Conservation (phyloP, 2,329 filamentous ascomycete genomes). For the Lasiodiplodia gonubiensis region DNA sequence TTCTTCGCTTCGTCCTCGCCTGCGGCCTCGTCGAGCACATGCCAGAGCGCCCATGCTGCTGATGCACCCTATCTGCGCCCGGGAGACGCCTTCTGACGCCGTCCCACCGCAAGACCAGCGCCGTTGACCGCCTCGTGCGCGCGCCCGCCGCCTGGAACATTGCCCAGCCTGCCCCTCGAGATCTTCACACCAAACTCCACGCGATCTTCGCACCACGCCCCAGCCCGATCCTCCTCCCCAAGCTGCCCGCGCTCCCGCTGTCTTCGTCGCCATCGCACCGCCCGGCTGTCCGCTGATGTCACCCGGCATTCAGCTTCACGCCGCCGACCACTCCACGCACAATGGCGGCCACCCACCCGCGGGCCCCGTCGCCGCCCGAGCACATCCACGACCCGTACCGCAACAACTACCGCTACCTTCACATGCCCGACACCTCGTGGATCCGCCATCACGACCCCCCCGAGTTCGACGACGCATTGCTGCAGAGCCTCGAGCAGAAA, state of each 20-base stretch:
- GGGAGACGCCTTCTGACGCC: background rate
- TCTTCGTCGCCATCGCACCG: background rate
- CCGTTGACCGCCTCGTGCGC: slow-evolving; percentile 28
- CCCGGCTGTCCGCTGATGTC: slow-evolving; percentile 22
- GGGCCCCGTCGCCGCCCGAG: slow-evolving; percentile 14
- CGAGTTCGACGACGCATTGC: slow-evolving; percentile 28
- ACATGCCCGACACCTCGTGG: slow-evolving; percentile 25
- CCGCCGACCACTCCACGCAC: slow-evolving; percentile 7
- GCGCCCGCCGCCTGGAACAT: slow-evolving; percentile 11
- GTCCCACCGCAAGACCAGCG: background rate
- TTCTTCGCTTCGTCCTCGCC: slow-evolving; percentile 11
- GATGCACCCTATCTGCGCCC: background rate
- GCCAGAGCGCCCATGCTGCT: background rate
- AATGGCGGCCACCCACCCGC: slow-evolving; percentile 19
- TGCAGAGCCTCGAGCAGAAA: slow-evolving; percentile 28
- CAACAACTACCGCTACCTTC: slow-evolving; percentile 24
- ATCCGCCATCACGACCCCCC: slow-evolving; percentile 23
- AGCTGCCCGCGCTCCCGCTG: background rate
- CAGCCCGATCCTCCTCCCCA: slow-evolving; percentile 1
- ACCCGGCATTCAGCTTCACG: slow-evolving; percentile 19
- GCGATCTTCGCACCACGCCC: slow-evolving; percentile 24
- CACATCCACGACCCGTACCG: slow-evolving; percentile 26
- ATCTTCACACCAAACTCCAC: slow-evolving; percentile 21
- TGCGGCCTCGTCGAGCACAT: slow-evolving; percentile 1
- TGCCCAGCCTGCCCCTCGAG: slow-evolving; percentile 21